Conservation (phyloP, 176 grass and related monocot genomes). For the Triticum monococcum region DNA sequence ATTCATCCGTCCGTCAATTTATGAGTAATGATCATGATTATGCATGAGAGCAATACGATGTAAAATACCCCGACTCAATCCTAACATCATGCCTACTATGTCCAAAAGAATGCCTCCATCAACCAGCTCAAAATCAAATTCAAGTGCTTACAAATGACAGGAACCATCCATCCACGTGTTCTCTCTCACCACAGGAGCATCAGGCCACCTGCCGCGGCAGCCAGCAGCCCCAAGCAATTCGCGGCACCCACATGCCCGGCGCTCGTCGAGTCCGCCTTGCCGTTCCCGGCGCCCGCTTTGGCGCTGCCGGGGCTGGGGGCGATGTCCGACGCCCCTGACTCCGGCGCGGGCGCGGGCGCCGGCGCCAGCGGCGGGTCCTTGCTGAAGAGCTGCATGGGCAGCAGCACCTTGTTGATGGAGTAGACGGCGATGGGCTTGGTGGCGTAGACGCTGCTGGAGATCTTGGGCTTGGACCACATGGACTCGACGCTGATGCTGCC, state of each 20-base stretch:
- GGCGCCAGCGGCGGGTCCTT: constrained; percentile 78
- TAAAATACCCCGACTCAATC: constrained; percentile 34
- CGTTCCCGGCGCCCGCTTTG: constrained; percentile 10
- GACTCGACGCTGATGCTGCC: constrained; percentile 67
- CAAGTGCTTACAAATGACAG: constrained; percentile 19
- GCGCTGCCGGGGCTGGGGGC: constrained; percentile 33
- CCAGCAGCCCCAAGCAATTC: constrained; percentile 24
- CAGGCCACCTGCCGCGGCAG: constrained; percentile 22
- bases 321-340: constrained; percentile 50
- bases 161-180: not conserved
- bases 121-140: constrained; percentile 39
- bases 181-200: constrained; percentile 40
- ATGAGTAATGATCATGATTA: constrained; percentile 36
- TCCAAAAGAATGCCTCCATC: constrained; percentile 56
- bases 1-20: constrained; percentile 9
- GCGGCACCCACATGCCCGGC: not conserved
- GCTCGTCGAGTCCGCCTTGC: constrained; percentile 32
- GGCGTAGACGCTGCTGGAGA: constrained; percentile 78
- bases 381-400: constrained; percentile 80
- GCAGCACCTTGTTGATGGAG: constrained; percentile 68
- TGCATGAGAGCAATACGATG: not conserved
- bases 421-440: constrained; percentile 76
- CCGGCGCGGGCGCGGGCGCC: constrained; percentile 56
- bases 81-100: constrained; percentile 49
- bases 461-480: constrained; percentile 75